Evolutionary conservation across 108 stramenopile genomes (phyloP), one percentile per base, ranked within the genome.

Genomic region (Pseudonitzschia pungens): DNA sequence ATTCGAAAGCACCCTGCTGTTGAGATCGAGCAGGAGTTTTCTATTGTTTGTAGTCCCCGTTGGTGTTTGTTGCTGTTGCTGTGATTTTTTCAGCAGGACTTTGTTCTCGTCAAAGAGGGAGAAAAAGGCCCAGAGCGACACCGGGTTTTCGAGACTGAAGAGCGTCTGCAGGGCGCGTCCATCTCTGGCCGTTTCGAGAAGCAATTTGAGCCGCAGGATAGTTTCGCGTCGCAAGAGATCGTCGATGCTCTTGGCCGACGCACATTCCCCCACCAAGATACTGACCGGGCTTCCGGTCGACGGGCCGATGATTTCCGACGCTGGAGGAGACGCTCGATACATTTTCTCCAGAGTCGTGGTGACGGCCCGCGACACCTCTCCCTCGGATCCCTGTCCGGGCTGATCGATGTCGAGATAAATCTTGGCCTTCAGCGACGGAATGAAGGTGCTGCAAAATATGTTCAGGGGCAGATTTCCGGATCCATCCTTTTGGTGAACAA

Each of bases 101-200:
- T 70, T 18, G 33, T 31, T 53, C 14, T 63, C 62, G 48, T 60
- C 43, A 48, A 63, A 63, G n/a, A 73, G 36, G 26, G 29, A 32
- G 62, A 73, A 53, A 45, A 73, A 73, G 1, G 45, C 43, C 27
- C 33, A 42, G 14, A 73, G 72, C 21, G 62, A 73, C 18, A 43
- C 63, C 10, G 22, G 21, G 43, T 50, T 52, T 27, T 52, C 48
- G 45, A 62, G 50, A 18, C 36, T 48, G 63, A 42, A 73, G 24
- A 73, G 60, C 24, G 43, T 31, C 27, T 65, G 44, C 27, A 73
- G 44, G 21, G 50, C 31, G 5, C 72, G 72, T 6, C 63, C 72
- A 24, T 73, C 72, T 2, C 63, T 45, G n/a, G 48, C 40, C n/a
- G 27, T 52, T 52, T 64, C 22, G 26, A 62, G 60, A 20, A 73